A percentile compares a stretch with the other conserved stretches of the same genome.
phyloP scores from a whole-genome alignment of 2,329 filamentous ascomycete species.

The Nigrospora sphaerica region DNA sequence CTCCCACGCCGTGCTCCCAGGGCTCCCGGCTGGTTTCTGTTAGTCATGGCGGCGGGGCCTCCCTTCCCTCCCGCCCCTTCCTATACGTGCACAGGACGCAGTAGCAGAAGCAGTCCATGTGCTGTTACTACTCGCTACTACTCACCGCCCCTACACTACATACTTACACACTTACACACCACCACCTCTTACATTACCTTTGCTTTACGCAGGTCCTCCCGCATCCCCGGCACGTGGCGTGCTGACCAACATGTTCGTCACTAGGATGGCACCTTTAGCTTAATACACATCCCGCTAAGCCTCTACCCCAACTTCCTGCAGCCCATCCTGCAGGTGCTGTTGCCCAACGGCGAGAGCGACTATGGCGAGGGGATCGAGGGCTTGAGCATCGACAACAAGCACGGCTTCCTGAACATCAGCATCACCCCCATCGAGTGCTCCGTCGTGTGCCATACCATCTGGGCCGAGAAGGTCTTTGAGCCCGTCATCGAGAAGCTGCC shows the following conservation, averaged over 20 bases:
- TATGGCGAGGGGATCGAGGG: constrained; percentile 32
- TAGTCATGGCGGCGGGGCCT: too few species aligned
- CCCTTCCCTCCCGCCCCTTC: too few species aligned
- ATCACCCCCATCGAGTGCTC: constrained; percentile 91
- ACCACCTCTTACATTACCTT: too few species aligned
- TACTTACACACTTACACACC: too few species aligned
- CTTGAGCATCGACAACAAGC: constrained; percentile 45
- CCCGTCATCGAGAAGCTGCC: constrained; percentile 62
- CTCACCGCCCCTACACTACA: too few species aligned
- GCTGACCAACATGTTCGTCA: constrained; percentile 6
- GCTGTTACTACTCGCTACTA: too few species aligned
- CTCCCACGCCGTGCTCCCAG: too few species aligned
- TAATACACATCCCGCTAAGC: constrained; percentile 83
- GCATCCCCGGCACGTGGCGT: too few species aligned
- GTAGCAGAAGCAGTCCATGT: too few species aligned
- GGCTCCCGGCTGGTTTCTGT: too few species aligned
- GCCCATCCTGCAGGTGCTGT: constrained; percentile 76
- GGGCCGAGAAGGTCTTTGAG: constrained; percentile 68
- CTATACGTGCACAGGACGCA: too few species aligned
- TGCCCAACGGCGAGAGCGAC: constrained; percentile 49
- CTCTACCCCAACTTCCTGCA: constrained; percentile 75
- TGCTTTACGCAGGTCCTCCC: too few species aligned
- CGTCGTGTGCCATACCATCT: constrained; percentile 74
- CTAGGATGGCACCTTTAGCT: constrained; percentile 77
- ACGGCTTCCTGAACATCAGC: constrained; percentile 88